Base-by-base conservation (phyloP, 2,329 filamentous ascomycete species). In the Colletotrichum filicis region DNA sequence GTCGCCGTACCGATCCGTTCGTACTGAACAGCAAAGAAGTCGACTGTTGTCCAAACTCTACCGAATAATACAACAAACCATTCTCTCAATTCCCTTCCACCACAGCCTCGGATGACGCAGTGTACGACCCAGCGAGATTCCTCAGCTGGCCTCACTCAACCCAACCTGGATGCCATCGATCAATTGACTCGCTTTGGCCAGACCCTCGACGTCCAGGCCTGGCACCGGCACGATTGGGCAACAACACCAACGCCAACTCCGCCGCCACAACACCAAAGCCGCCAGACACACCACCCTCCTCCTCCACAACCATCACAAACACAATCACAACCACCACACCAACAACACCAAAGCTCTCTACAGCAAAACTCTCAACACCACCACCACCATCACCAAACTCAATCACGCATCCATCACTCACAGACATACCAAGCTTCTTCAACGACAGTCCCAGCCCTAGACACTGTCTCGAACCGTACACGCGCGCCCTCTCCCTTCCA, bases 121-220 rank as follows among this genome's bases (percentile, higher is more conserved):
- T 73, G 71, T 66, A 57, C 71, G n/a, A 52, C 71, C 66, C 49
- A 73, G 60, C 71, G 66, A 24, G 71, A 73, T 71, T 71, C 71
- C 71, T 71, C 71, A 66, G 71, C 66, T 66, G 66, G 66, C 61
- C 26, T 73, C 49, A 49, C 58, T 49, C 71, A 73, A 71, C 71
- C 71, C 42, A 73, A 73, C 28, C 42, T 73, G 61, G 71, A 73
- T 14, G 71, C 71, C 22, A 73, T 73, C 37, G 35, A 73, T 61
- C 71, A 73, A 66, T 73, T 73, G 61, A 73, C 71, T 52, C 71
- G 71, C 8, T 73, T 73, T 24, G 61, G 71, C 28, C 71, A 71
- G 30, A 67, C 60, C 32, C 66, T 73, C 26, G 68, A 73, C 71
- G 71, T 73, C 60, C 66, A 73, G 46, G 66, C 68, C 59, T 73